Conservation (phyloP, 352 stramenopile species). For the Pythium periplocum region DNA sequence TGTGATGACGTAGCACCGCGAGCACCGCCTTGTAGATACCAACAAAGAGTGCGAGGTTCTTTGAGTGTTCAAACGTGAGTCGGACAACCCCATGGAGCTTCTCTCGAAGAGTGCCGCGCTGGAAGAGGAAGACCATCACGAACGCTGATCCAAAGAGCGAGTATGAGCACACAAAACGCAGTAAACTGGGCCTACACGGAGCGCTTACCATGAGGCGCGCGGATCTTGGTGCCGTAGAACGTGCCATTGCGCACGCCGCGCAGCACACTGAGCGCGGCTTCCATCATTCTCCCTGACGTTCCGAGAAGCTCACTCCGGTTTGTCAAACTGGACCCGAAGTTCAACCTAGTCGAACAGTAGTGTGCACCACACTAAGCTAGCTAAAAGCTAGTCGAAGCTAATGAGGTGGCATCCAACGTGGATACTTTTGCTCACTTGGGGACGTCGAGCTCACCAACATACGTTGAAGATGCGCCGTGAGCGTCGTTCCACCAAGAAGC, state of each 20-base stretch:
- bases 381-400: too few species aligned
- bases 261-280: conserved; percentile 62
- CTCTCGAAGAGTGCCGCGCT: conserved; percentile 66
- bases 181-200: too few species aligned
- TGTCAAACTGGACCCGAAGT: too few species aligned
- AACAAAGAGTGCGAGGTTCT: conserved; percentile 86
- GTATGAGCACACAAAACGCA: too few species aligned
- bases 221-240: conserved; percentile 88
- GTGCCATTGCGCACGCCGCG: conserved; percentile 82
- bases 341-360: conserved; percentile 3
- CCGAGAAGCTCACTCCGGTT: background rate
- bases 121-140: conserved; percentile 89
- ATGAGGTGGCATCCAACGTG: too few species aligned
- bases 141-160: conserved; percentile 38
- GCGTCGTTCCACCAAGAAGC: too few species aligned
- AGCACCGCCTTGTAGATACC: conserved; percentile 82
- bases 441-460: too few species aligned
- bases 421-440: too few species aligned
- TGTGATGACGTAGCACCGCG: conserved; percentile 51
- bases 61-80: conserved; percentile 84
- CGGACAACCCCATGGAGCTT: conserved; percentile 68
- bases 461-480: too few species aligned
- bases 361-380: conserved; percentile 6
- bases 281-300: conserved; percentile 23
- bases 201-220: conserved; percentile 70